Base-by-base conservation (phyloP, 2,329 filamentous ascomycete species). In the Diaporthe citriasiana region DNA sequence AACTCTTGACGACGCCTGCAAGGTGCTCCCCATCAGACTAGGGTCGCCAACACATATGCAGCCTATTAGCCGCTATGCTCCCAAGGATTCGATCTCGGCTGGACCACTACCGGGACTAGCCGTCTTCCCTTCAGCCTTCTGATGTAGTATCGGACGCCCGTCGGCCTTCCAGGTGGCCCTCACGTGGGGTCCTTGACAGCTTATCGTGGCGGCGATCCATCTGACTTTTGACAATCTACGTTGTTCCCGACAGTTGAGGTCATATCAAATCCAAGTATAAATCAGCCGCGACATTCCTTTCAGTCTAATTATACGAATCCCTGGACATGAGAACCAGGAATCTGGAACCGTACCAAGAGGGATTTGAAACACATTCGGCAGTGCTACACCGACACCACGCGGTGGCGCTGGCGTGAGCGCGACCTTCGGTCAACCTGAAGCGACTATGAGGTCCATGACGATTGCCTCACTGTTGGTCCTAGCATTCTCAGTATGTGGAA, bases 21-120 rank as follows among this genome's bases (percentile, higher is more conserved):
- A 40, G 63, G 63, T 38, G 63, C 33, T n/a, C n/a, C 63, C 63
- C 7, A 53, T 40, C 33, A 40, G n/a, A 53, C 63, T 68, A 27
- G 63, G 63, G 63, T 68, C 45, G 33, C 63, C 63, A 68, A 40
- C 47, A 40, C 63, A 68, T 33, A 68, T 68, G 63, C 63, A 25
- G 15, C 45, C n/a, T 53, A 53, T 51, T 53, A 68, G 45, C 47
- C 30, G 8, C 63, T 33, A 68, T 53, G 63, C 63, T 68, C 33
- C 63, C 63, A 53, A 27, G 15, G 33, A 53, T 68, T 68, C 63
- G 15, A 27, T 53, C 19, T 40, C 63, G 63, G 47, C 45, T 53
- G 33, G 45, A 15, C 30, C 33, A 53, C 63, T 40, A 68, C 63
- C 63, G 63, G 63, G 63, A 53, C 63, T 51, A 53, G 47, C 47